These are phyloP conservation scores for Neopestalotiopsis clavispora DNA, from an alignment of 2,329 filamentous ascomycete species.

Conservation along the genomic window DNA sequence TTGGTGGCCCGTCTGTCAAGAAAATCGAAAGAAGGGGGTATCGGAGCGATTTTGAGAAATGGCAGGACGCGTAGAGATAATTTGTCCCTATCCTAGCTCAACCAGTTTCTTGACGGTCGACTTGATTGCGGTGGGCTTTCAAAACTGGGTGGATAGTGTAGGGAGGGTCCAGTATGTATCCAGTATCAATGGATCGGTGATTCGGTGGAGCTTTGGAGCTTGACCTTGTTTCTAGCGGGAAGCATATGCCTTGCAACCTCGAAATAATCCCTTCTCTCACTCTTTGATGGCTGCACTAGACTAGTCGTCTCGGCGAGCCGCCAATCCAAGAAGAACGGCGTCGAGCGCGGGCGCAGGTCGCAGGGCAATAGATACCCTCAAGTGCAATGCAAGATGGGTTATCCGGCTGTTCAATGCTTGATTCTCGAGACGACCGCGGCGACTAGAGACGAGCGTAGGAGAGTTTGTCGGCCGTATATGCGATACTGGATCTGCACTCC, in stretches of 20 bases:
- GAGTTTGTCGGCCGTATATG: constrained; percentile 10
- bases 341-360: background rate
- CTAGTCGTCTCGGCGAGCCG: constrained; percentile 8
- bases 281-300: constrained; percentile 2
- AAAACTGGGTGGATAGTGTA: constrained; percentile 2
- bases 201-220: constrained; percentile 13
- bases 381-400: constrained; percentile 1
- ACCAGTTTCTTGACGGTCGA: constrained; percentile 11
- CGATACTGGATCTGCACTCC: background rate
- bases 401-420: background rate
- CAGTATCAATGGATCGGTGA: constrained; percentile 17
- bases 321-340: constrained; percentile 6
- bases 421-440: background rate
- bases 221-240: constrained; percentile 17
- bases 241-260: constrained; percentile 9
- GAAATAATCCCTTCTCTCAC: background rate
- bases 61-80: constrained; percentile 13
- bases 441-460: background rate
- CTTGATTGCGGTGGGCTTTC: constrained; percentile 17
- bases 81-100: constrained; percentile 13
- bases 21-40: background rate
- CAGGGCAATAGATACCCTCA: background rate
- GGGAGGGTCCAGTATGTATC: background rate
- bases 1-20: background rate
- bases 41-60: background rate